Percentiles rank a stretch among this genome's conserved stretches.
phyloP scores from a whole-genome alignment of 306 rosid genomes.

The Phaseolus lunatus region DNA sequence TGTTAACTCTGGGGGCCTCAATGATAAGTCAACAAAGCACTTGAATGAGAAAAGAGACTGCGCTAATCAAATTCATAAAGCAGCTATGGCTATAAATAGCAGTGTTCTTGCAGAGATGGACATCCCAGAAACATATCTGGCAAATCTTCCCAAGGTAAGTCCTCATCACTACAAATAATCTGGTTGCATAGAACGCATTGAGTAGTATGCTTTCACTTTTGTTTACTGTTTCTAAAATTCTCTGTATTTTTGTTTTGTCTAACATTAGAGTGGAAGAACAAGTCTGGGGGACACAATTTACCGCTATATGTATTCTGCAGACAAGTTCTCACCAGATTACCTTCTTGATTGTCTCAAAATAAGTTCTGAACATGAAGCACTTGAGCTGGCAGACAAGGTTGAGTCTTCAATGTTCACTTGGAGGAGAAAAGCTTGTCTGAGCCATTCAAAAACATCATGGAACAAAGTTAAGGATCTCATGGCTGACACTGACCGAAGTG shows the following conservation, averaged over 20 bases:
- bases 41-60: constrained; percentile 78
- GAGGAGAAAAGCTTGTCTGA: constrained; percentile 89
- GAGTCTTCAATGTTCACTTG: constrained; percentile 98
- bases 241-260: neutral
- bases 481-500: constrained; percentile 66
- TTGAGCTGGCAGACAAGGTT: constrained; percentile 79
- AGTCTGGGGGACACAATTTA: constrained; percentile 83
- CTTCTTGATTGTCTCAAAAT: constrained; percentile 74
- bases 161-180: no score
- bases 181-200: no score
- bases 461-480: constrained; percentile 78
- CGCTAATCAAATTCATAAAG: constrained; percentile 92
- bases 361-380: constrained; percentile 92
- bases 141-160: constrained; percentile 90
- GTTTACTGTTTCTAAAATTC: no score
- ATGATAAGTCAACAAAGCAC: constrained; percentile 75
- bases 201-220: no score
- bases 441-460: constrained; percentile 92
- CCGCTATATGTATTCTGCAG: constrained; percentile 63
- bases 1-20: constrained; percentile 72
- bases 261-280: constrained; percentile 77
- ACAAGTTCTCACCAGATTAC: constrained; percentile 74
- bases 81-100: constrained; percentile 95
- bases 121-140: constrained; percentile 76
- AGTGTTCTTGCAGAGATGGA: constrained; percentile 91